Conservation (phyloP, 2,329 filamentous ascomycete species). For the Elsinoe necatrix region DNA sequence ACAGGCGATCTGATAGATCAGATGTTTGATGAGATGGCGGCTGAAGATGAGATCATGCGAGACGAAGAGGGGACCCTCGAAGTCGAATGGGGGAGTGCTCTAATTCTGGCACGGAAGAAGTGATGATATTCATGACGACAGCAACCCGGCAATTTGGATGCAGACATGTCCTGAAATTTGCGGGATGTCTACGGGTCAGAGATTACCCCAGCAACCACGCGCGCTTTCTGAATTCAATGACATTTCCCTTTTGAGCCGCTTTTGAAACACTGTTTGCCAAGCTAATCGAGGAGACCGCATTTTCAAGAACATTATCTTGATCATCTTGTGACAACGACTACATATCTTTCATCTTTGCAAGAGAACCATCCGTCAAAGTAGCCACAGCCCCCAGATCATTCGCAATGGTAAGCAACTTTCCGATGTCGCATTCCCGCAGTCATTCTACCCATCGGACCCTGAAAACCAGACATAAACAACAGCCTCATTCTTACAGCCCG, state of each 20-base stretch:
- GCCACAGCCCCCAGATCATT: neutral
- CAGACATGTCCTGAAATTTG: neutral
- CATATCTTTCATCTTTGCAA: neutral
- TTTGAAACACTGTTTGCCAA: conserved; percentile 13
- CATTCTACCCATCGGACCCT: neutral
- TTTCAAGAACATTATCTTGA: neutral
- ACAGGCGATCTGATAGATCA: conserved; percentile 54
- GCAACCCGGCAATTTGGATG: neutral
- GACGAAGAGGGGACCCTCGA: conserved; percentile 44
- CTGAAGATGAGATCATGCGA: conserved; percentile 45
- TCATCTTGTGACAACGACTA: conserved; percentile 1
- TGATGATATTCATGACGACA: conserved; percentile 8
- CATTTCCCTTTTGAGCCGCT: neutral
- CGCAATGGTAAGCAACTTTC: neutral
- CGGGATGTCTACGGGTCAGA: neutral
- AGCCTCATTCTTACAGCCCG: neutral
- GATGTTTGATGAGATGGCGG: conserved; percentile 51
- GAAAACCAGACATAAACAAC: neutral
- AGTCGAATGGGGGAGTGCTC: conserved; percentile 53
- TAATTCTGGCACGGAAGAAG: conserved; percentile 48
- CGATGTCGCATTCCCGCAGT: neutral
- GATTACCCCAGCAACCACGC: conserved; percentile 5
- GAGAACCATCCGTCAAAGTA: neutral
- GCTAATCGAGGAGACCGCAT: conserved; percentile 2
- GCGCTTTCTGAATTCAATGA: neutral